These are phyloP conservation scores for Venturia asperata DNA, from an alignment of 2,329 filamentous ascomycete genomes.

Conservation along the genomic window DNA sequence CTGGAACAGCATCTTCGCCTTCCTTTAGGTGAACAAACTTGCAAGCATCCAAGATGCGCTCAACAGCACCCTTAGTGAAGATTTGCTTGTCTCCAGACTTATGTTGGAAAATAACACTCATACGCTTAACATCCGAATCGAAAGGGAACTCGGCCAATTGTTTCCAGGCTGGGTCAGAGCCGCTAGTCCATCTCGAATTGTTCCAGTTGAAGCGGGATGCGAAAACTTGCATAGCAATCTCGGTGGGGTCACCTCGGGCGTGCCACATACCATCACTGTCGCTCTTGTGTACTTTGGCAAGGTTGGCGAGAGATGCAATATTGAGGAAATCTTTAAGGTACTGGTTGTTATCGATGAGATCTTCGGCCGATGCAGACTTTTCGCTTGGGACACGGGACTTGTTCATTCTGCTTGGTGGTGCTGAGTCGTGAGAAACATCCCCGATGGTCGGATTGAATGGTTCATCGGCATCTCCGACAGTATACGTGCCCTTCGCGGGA, in stretches of 20 bases:
- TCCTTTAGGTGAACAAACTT: slow-evolving; percentile 43
- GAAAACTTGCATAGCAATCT: slow-evolving; percentile 70
- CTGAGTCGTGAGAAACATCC: slow-evolving; percentile 22
- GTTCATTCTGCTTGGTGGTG: slow-evolving; percentile 20
- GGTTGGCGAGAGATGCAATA: slow-evolving; percentile 58
- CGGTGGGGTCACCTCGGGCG: slow-evolving; percentile 60
- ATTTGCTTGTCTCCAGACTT: slow-evolving; percentile 37
- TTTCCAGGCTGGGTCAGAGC: slow-evolving; percentile 28
- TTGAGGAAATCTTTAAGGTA: slow-evolving; percentile 52
- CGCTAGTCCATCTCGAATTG: slow-evolving; percentile 43
- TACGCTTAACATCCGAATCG: slow-evolving; percentile 67
- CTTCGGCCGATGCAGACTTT: slow-evolving; percentile 1
- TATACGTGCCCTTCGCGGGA: slow-evolving; percentile 50
- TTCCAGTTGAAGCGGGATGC: slow-evolving; percentile 61
- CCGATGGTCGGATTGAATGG: slow-evolving; percentile 52
- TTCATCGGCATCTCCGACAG: slow-evolving; percentile 48
- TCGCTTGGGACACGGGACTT: slow-evolving; percentile 22
- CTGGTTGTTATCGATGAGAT: slow-evolving; percentile 40
- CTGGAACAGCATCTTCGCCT: slow-evolving; percentile 31
- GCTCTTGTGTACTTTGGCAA: slow-evolving; percentile 54
- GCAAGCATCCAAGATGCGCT: slow-evolving; percentile 60
- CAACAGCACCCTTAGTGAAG: slow-evolving; percentile 63
- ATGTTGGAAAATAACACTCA: slow-evolving; percentile 61
- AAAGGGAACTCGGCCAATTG: slow-evolving; percentile 62
- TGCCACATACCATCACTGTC: slow-evolving; percentile 51